phyloP scores from a whole-genome alignment of 257 asterid genomes.

The Capsicum baccatum region DNA sequence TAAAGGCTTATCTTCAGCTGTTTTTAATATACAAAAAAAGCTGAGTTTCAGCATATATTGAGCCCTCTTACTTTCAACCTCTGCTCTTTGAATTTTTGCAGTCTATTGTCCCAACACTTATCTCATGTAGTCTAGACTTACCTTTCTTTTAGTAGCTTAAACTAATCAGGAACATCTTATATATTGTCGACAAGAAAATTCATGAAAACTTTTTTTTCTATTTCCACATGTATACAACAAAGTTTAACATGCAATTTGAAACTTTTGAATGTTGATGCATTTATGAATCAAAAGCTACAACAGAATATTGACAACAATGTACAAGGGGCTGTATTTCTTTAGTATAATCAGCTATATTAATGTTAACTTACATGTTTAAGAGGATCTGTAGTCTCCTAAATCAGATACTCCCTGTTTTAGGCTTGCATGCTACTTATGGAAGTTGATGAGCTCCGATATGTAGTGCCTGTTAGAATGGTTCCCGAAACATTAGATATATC shows the following conservation, averaged over 20 bases:
- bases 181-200: not conserved
- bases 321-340: not conserved
- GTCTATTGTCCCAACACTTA: too few species aligned
- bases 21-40: too few species aligned
- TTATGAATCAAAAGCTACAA: not conserved
- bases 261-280: not conserved
- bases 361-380: not conserved
- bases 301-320: not conserved
- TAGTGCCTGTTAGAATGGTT: not conserved
- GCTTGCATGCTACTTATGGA: slow-evolving; percentile 2
- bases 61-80: too few species aligned
- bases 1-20: too few species aligned
- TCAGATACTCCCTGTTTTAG: not conserved
- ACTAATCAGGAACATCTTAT: not conserved
- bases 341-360: not conserved
- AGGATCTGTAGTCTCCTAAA: slow-evolving; percentile 4
- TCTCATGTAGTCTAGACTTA: not conserved
- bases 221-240: not conserved
- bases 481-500: not conserved
- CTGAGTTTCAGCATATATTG: too few species aligned
- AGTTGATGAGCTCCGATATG: not conserved
- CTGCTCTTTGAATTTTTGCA: too few species aligned
- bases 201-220: not conserved
- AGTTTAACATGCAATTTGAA: not conserved
- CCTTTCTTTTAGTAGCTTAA: not conserved